Percentiles rank a stretch among this genome's conserved stretches.
These are phyloP conservation scores for Larix sibirica DNA, from an alignment of 83 land plant genomes.

Conservation along the genomic window DNA sequence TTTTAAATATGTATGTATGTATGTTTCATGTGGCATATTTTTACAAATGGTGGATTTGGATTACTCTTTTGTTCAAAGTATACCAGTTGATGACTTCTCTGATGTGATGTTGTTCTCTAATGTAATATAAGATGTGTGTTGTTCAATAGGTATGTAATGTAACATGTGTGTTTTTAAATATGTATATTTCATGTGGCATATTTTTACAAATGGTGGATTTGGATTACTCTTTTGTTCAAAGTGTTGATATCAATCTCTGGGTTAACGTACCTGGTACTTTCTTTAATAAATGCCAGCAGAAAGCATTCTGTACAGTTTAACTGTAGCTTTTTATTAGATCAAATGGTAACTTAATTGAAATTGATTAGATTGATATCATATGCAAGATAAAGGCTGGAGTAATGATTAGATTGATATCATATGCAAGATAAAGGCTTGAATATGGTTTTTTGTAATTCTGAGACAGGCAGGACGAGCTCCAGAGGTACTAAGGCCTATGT, in stretches of 20 bases:
- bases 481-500: conserved; percentile 13
- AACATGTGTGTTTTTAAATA: not conserved
- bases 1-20: not conserved
- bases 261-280: not conserved
- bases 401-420: too few species aligned
- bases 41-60: not conserved
- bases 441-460: not conserved
- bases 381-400: not conserved
- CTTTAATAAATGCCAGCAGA: not conserved
- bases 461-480: conserved; percentile 12
- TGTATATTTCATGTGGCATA: not conserved
- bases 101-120: too few species aligned
- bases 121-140: not conserved
- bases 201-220: not conserved
- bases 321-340: not conserved
- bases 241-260: not conserved
- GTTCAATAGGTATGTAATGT: not conserved
- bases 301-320: not conserved
- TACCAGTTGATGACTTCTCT: too few species aligned
- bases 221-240: not conserved
- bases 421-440: not conserved
- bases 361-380: not conserved
- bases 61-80: not conserved
- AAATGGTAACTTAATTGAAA: not conserved
- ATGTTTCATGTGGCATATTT: not conserved